These are phyloP conservation scores for Russula sp. DNA, from an alignment of 768 basidiomycete genomes.

Conservation along the genomic window DNA sequence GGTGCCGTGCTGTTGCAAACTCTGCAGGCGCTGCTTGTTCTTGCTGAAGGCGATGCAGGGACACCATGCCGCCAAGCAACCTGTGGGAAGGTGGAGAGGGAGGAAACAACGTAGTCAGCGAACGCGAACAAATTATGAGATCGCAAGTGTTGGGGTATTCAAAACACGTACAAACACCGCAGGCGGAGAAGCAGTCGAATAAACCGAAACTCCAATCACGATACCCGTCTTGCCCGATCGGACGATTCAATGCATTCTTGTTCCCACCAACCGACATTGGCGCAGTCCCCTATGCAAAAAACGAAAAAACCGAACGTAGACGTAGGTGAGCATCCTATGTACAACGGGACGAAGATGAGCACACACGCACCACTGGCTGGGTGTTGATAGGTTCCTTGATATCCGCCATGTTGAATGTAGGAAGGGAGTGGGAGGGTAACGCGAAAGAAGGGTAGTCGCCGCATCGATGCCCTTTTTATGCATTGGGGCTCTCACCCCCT, in stretches of 20 bases:
- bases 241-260: constrained; percentile 24
- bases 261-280: constrained; percentile 14
- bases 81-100: constrained; percentile 19
- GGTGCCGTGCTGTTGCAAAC: constrained; percentile 31
- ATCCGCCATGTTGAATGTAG: background rate
- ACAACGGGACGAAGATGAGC: background rate
- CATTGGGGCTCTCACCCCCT: no score
- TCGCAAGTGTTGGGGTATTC: background rate
- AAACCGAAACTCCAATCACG: constrained; percentile 30
- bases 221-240: constrained; percentile 25
- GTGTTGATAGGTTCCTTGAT: background rate
- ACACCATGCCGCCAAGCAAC: constrained; percentile 32
- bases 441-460: no score
- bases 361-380: background rate
- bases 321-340: background rate
- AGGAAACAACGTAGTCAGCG: background rate
- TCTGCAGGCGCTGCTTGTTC: constrained; percentile 34
- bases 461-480: no score
- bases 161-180: constrained; percentile 24
- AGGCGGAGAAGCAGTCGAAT: constrained; percentile 22
- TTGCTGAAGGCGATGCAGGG: constrained; percentile 37
- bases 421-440: no score
- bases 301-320: background rate
- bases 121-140: background rate
- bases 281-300: background rate